Conservation (phyloP, 1,139 yeast species). For the Geotrichum europaeum region DNA sequence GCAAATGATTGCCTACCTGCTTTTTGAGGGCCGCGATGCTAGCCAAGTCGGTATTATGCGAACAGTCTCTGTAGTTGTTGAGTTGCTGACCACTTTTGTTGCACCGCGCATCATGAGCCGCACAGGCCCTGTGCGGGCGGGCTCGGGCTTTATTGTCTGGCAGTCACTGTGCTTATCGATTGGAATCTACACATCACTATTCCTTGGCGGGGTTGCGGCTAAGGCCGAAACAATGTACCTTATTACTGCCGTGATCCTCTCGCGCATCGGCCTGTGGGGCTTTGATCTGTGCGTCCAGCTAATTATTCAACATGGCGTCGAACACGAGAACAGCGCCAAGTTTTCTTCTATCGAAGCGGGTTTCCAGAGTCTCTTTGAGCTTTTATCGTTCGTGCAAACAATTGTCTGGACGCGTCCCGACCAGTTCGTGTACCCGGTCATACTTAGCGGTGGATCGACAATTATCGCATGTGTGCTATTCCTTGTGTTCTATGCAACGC, state of each 20-base stretch:
- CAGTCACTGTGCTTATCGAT: constrained; percentile 23
- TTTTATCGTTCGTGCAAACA: constrained; percentile 32
- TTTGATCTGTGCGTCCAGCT: constrained; percentile 36
- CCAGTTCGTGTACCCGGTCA: constrained; percentile 31
- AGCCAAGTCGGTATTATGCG: constrained; percentile 32
- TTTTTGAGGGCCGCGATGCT: constrained; percentile 30
- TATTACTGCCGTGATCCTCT: constrained; percentile 31
- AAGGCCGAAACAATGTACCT: constrained; percentile 1
- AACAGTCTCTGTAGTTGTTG: constrained; percentile 30
- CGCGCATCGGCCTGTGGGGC: constrained; percentile 40
- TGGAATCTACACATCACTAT: constrained; percentile 14
- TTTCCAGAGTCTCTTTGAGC: constrained; percentile 34
- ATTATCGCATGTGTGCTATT: constrained; percentile 23
- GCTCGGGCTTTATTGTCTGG: constrained; percentile 28
- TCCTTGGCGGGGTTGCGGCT: constrained; percentile 16
- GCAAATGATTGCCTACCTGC: constrained; percentile 33
- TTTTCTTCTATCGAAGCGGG: constrained; percentile 37
- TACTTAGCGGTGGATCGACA: constrained; percentile 27
- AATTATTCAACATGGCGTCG: constrained; percentile 33
- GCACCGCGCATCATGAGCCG: constrained; percentile 28
- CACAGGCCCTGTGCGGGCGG: constrained; percentile 32
- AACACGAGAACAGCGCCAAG: constrained; percentile 30
- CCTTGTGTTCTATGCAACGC: background rate
- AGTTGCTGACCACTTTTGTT: constrained; percentile 31
- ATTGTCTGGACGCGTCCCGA: constrained; percentile 33